Conservation (phyloP, 2,329 filamentous ascomycete species). For the Parascedosporium putredinis region DNA sequence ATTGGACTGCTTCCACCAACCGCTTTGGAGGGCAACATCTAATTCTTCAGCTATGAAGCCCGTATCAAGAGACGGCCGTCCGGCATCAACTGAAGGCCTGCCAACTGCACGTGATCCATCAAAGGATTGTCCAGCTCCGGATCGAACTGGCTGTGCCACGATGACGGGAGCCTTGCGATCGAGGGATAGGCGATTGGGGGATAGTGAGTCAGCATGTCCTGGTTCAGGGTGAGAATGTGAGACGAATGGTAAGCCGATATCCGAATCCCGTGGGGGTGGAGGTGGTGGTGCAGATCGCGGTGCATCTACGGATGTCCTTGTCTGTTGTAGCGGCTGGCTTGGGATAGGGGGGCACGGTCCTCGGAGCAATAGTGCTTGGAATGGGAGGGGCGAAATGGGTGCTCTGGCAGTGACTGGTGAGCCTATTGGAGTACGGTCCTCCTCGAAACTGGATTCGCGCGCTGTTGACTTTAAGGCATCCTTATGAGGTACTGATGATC, state of each 20-base stretch:
- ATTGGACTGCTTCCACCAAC: conserved; percentile 83
- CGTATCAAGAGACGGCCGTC: conserved; percentile 63
- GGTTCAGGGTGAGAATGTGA: conserved; percentile 34
- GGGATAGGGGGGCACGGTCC: conserved; percentile 47
- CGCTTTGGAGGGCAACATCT: conserved; percentile 61
- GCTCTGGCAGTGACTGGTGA: conserved; percentile 39
- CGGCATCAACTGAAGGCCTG: conserved; percentile 61
- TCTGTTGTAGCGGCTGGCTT: conserved; percentile 31
- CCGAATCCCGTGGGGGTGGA: conserved; percentile 17
- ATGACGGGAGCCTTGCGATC: conserved; percentile 33
- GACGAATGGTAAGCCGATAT: conserved; percentile 52
- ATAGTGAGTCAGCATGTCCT: conserved; percentile 36
- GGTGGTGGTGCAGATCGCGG: conserved; percentile 33
- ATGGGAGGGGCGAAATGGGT: conserved; percentile 44
- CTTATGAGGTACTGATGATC: conserved; percentile 85
- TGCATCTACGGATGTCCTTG: conserved; percentile 51
- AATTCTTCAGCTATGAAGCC: conserved; percentile 83
- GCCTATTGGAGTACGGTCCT: conserved; percentile 42
- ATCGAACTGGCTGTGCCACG: not conserved
- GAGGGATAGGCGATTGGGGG: conserved; percentile 28
- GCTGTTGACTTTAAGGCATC: conserved; percentile 79
- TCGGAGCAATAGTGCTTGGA: conserved; percentile 38
- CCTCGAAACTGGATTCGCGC: conserved; percentile 66
- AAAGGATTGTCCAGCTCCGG: conserved; percentile 20
- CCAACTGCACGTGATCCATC: conserved; percentile 29